phyloP scores from a whole-genome alignment of 208 protist genomes.

The Acanthamoeba castellanii region DNA sequence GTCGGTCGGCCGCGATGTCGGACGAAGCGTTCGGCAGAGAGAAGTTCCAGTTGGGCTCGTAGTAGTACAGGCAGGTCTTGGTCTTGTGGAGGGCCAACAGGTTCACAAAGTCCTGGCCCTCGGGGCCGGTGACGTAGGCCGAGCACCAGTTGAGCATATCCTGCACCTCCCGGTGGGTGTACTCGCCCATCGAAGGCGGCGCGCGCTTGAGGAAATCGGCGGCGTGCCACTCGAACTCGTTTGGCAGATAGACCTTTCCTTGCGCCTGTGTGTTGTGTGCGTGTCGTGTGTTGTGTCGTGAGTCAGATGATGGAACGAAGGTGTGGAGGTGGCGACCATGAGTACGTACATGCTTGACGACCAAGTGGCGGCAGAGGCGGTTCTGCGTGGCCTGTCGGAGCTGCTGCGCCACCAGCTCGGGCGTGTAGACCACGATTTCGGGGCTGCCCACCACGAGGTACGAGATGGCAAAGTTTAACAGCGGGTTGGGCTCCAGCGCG shows the following conservation, averaged over 20 bases:
- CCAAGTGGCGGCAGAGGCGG: not conserved
- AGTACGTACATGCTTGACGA: not conserved
- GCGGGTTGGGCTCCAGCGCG: not conserved
- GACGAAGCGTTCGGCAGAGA: not conserved
- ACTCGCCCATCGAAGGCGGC: not conserved
- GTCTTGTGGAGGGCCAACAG: slow-evolving; percentile 26
- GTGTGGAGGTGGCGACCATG: not conserved
- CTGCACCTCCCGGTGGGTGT: not conserved
- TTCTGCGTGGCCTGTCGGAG: not conserved
- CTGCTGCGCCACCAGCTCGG: not conserved
- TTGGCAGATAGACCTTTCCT: not conserved
- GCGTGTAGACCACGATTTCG: not conserved
- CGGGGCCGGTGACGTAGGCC: not conserved
- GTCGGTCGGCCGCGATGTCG: not conserved
- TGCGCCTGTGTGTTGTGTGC: not conserved
- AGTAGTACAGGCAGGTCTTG: not conserved
- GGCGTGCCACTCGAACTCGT: not conserved
- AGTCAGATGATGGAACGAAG: not conserved
- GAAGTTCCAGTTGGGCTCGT: not conserved
- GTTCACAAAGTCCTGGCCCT: not conserved
- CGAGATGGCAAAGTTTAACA: not conserved
- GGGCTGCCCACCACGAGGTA: slow-evolving; percentile 23
- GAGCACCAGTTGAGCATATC: not conserved
- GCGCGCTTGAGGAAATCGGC: not conserved
- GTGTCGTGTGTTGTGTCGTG: too few relatives aligned